Percentiles rank a stretch among this genome's conserved stretches.
Evolutionary conservation across 768 basidiomycete species (phyloP).

Genomic region (Tulasnella sp.): DNA sequence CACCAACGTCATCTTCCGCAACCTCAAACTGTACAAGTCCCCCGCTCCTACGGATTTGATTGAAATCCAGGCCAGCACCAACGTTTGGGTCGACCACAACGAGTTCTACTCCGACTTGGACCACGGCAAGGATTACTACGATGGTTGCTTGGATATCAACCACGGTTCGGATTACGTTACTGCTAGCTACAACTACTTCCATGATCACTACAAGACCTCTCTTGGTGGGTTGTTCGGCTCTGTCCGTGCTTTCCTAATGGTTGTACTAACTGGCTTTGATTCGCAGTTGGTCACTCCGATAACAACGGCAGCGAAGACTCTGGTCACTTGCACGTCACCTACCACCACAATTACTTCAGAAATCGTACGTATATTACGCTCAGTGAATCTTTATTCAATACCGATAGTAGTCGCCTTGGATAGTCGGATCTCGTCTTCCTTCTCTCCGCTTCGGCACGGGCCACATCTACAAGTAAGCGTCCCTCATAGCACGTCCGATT

Average conservation of each 20-base stretch:
- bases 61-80: background rate
- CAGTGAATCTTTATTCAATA: background rate
- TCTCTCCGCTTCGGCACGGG: conserved; percentile 33
- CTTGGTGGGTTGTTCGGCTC: conserved; percentile 18
- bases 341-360: conserved; percentile 3
- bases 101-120: conserved; percentile 1
- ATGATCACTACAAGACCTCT: conserved; percentile 34
- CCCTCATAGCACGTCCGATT: background rate
- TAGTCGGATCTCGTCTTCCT: conserved; percentile 22
- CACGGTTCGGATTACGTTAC: conserved; percentile 30
- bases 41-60: background rate
- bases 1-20: conserved; percentile 5
- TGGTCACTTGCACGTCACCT: conserved; percentile 1
- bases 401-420: conserved; percentile 9
- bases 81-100: conserved; percentile 1
- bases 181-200: background rate
- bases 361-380: background rate
- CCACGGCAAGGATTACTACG: conserved; percentile 31
- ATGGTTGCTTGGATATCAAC: conserved; percentile 36
- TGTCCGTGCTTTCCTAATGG: too few species aligned
- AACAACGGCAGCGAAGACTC: conserved; percentile 23
- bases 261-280: background rate
- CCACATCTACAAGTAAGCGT: conserved; percentile 4
- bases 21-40: conserved; percentile 1
- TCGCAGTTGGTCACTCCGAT: conserved; percentile 32